These are phyloP conservation scores for Boletellus ananas DNA, from an alignment of 768 basidiomycete species.

Conservation along the genomic window DNA sequence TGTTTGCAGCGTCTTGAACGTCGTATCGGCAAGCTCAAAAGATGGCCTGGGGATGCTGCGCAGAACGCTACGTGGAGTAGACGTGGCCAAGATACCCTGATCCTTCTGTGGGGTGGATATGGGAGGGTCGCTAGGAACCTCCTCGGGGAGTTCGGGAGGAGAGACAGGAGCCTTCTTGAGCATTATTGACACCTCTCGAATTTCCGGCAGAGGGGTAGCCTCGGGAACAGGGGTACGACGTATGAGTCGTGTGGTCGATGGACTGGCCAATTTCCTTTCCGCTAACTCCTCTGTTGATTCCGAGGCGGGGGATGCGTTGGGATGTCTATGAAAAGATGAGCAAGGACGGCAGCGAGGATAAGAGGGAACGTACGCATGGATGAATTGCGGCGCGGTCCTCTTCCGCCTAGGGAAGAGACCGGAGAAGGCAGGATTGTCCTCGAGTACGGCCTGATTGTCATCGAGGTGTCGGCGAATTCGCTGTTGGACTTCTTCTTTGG, in stretches of 20 bases:
- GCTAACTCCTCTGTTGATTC: conserved; percentile 11
- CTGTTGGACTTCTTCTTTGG: conserved; percentile 57
- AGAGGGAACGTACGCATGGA: conserved; percentile 10
- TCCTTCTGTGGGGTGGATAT: conserved; percentile 19
- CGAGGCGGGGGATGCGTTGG: conserved; percentile 16
- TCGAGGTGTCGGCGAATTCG: conserved; percentile 65
- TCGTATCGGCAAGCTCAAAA: conserved; percentile 18
- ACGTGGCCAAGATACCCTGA: conserved; percentile 11
- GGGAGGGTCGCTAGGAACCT: not conserved
- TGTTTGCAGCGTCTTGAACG: conserved; percentile 19
- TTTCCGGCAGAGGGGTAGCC: conserved; percentile 47
- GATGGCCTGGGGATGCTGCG: conserved; percentile 21
- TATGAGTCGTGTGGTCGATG: conserved; percentile 17
- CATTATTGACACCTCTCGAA: conserved; percentile 49
- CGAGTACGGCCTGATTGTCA: conserved; percentile 46
- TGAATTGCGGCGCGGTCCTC: conserved; percentile 28
- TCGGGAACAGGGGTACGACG: conserved; percentile 31
- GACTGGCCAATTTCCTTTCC: conserved; percentile 15
- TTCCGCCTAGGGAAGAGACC: conserved; percentile 47
- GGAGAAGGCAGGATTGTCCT: conserved; percentile 53
- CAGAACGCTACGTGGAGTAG: conserved; percentile 28
- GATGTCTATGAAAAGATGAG: conserved; percentile 8
- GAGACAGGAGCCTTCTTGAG: conserved; percentile 44
- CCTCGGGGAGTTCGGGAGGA: conserved; percentile 25
- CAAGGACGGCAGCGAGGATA: not conserved